Base-by-base conservation (phyloP, 306 rosid genomes). In the Sophora flavescens region DNA sequence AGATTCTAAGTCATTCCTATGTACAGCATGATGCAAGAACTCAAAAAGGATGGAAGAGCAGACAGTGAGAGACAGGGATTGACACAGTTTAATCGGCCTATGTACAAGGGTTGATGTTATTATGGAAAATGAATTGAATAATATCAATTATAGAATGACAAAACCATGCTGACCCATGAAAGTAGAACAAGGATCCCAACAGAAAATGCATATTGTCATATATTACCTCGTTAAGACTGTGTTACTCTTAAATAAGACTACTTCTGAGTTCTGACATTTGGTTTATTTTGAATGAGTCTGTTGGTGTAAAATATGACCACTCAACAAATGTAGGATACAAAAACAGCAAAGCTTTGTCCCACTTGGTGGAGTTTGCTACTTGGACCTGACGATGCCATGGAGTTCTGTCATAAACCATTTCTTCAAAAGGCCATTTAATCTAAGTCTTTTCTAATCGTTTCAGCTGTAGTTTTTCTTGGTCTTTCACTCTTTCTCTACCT, bases 271-370 rank as follows among this genome's bases (percentile, higher is more conserved):
- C 22, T 56, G 59, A 28, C 47, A 50, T 70, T 78, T 71, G 48
- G 10, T 47, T 14, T 45, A 54, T 81, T 51, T 60, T 63, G 70
- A 60, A 44, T n/a, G 14, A 56, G 26, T 77, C 13, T 78, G 70
- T 51, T 41, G 17, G 39, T 63, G 26, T 68, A 14, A 51, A 59
- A 76, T 28, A 48, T 50, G 57, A 57, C 30, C 88, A 47, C 86
- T 78, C 33, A 11, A 51, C 6, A 42, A 70, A 64, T 56, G 47
- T 62, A 71, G 52, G 6, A 36, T 6, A 36, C 41, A 36, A 36
- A 36, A 36, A 36, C 41, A 36, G 1, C 41, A 36, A 36, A 36
- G 41, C 41, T 4, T 6, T 36, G 5, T 36, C 41, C 4, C 41
- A 36, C 41, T 36, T 3, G 41, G 7, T 36, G 41, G 7, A 6